Evolutionary conservation across 208 protist genomes (phyloP), one percentile per base, ranked within the genome.

Genomic region (Leishmania tropica): DNA sequence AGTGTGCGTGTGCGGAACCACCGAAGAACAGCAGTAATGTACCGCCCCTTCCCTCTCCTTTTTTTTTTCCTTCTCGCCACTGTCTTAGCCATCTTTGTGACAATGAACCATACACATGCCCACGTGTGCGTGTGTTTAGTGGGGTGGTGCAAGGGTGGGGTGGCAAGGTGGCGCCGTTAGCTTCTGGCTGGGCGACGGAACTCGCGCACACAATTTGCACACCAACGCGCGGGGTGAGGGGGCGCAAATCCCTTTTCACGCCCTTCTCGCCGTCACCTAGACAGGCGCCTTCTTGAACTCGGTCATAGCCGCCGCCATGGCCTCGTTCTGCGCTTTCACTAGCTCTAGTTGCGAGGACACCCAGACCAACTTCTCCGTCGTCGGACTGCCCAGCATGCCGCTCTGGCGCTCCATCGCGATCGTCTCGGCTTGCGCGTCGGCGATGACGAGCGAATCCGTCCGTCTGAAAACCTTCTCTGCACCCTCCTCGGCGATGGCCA

Each of bases 401-500:
- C 80, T 78, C 65, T 58, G 28, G 17, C 64, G 76, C 78, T 78
- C 56, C 21, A 71, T 67, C 67, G 42, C 58, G 62, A 40, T 40
- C 62, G 62, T 31, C 13, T 68, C 31, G 31, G 31, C n/a, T 67
- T 15, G n/a, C n/a, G 58, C 75, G 31, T 60, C 70, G n/a, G 42
- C 37, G 24, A 31, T 73, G 15, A 15, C 68, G 40, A 31, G 68
- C 40, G 68, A 48, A 37, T 73, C 68, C 40, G 40, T 42, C 40
- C 28, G 68, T 37, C 21, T 31, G 68, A 37, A 51, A 1, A 35
- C 21, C 8, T 48, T 73, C 65, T 48, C 35, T 35, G 71, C 67
- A n/a, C 60, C 81, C 64, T 76, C 80, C 65, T 76, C 76, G n/a
- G 74, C 76, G 72, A 62, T 68, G 15, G 71, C 73, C 10, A 37